Base-by-base conservation (phyloP, 2,329 filamentous ascomycete species). In the Arthrobotrys megalospora region DNA sequence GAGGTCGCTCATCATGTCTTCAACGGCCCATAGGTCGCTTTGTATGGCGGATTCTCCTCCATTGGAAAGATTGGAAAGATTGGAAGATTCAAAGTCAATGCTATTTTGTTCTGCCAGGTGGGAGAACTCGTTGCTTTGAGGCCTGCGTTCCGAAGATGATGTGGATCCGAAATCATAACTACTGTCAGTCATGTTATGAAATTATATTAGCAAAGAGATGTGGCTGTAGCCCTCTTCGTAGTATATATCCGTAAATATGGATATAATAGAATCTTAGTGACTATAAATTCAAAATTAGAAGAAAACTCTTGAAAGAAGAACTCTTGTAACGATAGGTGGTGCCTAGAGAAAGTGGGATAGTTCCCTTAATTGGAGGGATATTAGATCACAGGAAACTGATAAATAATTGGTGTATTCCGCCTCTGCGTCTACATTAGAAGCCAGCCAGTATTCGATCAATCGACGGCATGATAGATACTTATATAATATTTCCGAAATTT, bases 181-280 rank as follows among this genome's bases (percentile, higher is more conserved):
- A 21, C 14, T 48, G 45, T 48, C 45, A 48, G 45, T 48, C 45
- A 48, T 48, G n/a, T 48, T 48, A 21, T 48, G 45, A 48, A 48
- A 48, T 48, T 48, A 21, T 48, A 48, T 43, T 43, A 43, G 45
- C 45, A 48, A 21, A 48, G 14, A 48, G 45, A 48, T 48, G 45
- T 48, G 16, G 45, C 45, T 48, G 16, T 21, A 48, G 45, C 45
- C 16, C n/a, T 48, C 45, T 21, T 48, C 16, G 3, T 48, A 48
- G 12, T 43, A 43, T 43, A n/a, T n/a, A n/a, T n/a, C 41, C 41
- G 41, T 48, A 48, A 21, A 48, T 48, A 48, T 21, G 45, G 16
- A 19, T 48, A 48, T 19, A 48, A 48, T 48, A 48, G n/a, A 5
- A 43, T 48, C 16, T 48, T 48, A 6, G 16, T 21, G n/a, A 21